A percentile compares a stretch with the other conserved stretches of the same genome.
Conservation (phyloP, 2,329 filamentous ascomycete species). For the Coniochaeta prunicola region DNA sequence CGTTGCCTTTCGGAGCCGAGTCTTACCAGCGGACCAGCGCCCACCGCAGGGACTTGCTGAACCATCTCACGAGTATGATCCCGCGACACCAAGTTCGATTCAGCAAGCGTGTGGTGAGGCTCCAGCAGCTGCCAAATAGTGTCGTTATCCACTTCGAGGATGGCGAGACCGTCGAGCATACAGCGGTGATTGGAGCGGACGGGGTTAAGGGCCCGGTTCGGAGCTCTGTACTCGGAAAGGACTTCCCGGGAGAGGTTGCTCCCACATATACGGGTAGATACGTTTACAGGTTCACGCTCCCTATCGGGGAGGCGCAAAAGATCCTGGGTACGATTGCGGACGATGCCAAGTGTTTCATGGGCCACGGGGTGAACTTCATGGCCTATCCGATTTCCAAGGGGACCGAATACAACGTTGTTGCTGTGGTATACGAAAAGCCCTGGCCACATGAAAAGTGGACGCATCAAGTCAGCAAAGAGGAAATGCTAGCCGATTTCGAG, state of each 20-base stretch:
- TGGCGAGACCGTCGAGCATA: conserved; percentile 10
- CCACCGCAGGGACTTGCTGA: conserved; percentile 32
- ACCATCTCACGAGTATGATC: conserved; percentile 29
- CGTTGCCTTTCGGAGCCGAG: conserved; percentile 25
- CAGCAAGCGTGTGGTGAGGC: conserved; percentile 14
- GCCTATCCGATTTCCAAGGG: conserved; percentile 8
- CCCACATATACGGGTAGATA: conserved; percentile 20
- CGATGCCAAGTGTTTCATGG: conserved; percentile 7
- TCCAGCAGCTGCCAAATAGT: conserved; percentile 15
- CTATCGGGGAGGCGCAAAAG: conserved; percentile 17
- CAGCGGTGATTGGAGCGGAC: conserved; percentile 19
- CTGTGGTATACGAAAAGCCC: conserved; percentile 1
- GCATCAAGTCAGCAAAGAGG: background rate
- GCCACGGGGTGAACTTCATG: background rate
- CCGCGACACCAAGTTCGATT: conserved; percentile 18
- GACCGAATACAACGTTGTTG: conserved; percentile 8
- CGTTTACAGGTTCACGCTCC: conserved; percentile 21
- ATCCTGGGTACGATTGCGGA: conserved; percentile 17
- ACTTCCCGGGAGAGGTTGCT: conserved; percentile 15
- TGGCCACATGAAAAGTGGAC: background rate
- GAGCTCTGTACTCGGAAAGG: conserved; percentile 14
- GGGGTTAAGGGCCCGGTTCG: conserved; percentile 19
- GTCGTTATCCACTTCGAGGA: conserved; percentile 16
- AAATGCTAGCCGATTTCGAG: conserved; percentile 2
- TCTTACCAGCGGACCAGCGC: conserved; percentile 28